phyloP scores from a whole-genome alignment of 2,329 filamentous ascomycete genomes.

The Nigrospora sphaerica region DNA sequence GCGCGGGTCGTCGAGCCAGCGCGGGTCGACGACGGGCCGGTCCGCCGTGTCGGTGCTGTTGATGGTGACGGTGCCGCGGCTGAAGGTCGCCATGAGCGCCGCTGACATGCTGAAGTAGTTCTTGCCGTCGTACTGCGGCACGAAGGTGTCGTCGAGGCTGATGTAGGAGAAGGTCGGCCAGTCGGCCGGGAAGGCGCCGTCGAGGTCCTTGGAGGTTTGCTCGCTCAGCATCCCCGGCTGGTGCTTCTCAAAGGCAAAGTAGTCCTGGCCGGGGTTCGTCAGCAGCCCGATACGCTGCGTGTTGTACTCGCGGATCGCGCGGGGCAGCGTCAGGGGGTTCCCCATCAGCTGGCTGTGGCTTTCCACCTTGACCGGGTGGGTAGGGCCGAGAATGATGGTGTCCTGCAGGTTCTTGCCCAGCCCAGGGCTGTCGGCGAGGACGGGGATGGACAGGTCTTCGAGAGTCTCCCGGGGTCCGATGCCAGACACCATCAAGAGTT shows the following conservation, averaged over 20 bases:
- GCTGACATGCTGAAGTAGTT: slow-evolving; percentile 21
- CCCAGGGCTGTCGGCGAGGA: slow-evolving; percentile 45
- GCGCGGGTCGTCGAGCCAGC: slow-evolving; percentile 33
- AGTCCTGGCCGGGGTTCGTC: slow-evolving; percentile 3
- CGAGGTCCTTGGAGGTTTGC: not conserved
- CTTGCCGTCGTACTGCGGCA: slow-evolving; percentile 3
- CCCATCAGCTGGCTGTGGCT: slow-evolving; percentile 3
- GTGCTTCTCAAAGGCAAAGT: slow-evolving; percentile 20
- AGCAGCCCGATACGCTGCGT: not conserved
- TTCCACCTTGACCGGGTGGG: slow-evolving; percentile 8
- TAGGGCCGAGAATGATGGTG: slow-evolving; percentile 19
- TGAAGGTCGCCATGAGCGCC: slow-evolving; percentile 19
- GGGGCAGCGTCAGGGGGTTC: slow-evolving; percentile 1
- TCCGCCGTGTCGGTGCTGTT: not conserved
- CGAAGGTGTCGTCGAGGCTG: slow-evolving; percentile 1
- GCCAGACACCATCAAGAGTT: slow-evolving; percentile 26
- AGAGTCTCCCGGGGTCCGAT: slow-evolving; percentile 23
- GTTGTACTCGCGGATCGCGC: not conserved
- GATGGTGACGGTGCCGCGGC: slow-evolving; percentile 10
- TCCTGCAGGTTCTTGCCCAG: slow-evolving; percentile 55
- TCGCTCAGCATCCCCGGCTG: slow-evolving; percentile 9
- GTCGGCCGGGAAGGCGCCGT: slow-evolving; percentile 17
- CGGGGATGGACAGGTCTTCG: slow-evolving; percentile 31
- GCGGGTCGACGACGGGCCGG: slow-evolving; percentile 30
- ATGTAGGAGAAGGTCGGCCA: slow-evolving; percentile 4